A percentile compares a stretch with the other conserved stretches of the same genome.
Evolutionary conservation across 2,329 filamentous ascomycete genomes (phyloP).

Genomic region (Fusarium mangiferae): DNA sequence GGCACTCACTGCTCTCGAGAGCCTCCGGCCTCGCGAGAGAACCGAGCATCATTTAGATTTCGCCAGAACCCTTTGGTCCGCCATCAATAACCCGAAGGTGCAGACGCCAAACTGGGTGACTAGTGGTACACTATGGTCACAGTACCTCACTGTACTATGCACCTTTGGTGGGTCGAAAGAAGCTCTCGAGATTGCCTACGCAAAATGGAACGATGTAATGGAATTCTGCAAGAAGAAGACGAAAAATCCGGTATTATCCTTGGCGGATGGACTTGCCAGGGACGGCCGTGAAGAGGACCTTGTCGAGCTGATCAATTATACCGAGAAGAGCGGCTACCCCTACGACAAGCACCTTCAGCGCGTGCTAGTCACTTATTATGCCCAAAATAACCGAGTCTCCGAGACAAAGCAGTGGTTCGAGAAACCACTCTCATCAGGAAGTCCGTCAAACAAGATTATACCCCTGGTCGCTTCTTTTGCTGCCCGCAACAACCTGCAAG

Average conservation of each 20-base stretch:
- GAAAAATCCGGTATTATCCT: slow-evolving; percentile 42
- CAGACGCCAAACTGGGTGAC: slow-evolving; percentile 27
- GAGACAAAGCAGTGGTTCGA: slow-evolving; percentile 76
- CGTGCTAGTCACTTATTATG: slow-evolving; percentile 71
- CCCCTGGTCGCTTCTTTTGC: slow-evolving; percentile 59
- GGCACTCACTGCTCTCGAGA: slow-evolving; percentile 57
- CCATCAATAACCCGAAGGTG: slow-evolving; percentile 34
- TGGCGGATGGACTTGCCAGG: slow-evolving; percentile 66
- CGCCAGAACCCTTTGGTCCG: slow-evolving; percentile 55
- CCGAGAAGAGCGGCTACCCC: slow-evolving; percentile 58
- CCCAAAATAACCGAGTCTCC: slow-evolving; percentile 64
- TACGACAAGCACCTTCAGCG: slow-evolving; percentile 60
- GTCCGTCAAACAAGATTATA: slow-evolving; percentile 40
- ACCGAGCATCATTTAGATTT: slow-evolving; percentile 59
- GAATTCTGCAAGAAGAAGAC: slow-evolving; percentile 34
- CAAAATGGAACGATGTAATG: slow-evolving; percentile 44
- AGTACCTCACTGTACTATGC: slow-evolving; percentile 56
- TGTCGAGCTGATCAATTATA: slow-evolving; percentile 62
- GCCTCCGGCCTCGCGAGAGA: slow-evolving; percentile 55
- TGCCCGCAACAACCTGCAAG: slow-evolving; percentile 65
- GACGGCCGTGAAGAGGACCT: slow-evolving; percentile 70
- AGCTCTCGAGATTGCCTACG: slow-evolving; percentile 57
- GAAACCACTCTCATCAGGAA: slow-evolving; percentile 56
- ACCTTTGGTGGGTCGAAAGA: slow-evolving; percentile 65
- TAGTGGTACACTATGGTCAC: slow-evolving; percentile 44